These are phyloP conservation scores for Aspergillus mulundensis DNA, from an alignment of 495 filamentous ascomycete species.

Conservation along the genomic window DNA sequence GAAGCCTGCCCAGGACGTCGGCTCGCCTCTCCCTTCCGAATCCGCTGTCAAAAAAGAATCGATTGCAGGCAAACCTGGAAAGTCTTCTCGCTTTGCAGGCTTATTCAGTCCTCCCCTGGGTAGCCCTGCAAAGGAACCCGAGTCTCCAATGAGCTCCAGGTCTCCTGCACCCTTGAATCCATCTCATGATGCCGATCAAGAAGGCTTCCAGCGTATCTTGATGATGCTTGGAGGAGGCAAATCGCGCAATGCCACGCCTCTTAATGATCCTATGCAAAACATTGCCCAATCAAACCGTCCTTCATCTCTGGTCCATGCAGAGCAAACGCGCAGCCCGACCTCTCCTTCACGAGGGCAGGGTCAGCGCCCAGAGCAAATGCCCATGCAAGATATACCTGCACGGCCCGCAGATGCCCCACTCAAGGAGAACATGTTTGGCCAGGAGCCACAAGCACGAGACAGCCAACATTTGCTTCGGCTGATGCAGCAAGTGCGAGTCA, in stretches of 20 bases:
- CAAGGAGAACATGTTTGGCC: constrained; percentile 30
- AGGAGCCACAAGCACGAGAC: constrained; percentile 39
- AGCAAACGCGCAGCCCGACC: constrained; percentile 31
- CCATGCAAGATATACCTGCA: constrained; percentile 16
- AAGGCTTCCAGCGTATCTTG: constrained; percentile 84
- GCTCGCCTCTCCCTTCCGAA: constrained; percentile 15
- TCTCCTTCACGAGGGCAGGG: constrained; percentile 33
- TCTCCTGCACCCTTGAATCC: constrained; percentile 34
- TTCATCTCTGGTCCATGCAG: constrained; percentile 26
- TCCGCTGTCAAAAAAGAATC: constrained; percentile 24
- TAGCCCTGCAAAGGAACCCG: constrained; percentile 48
- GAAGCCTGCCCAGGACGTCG: constrained; percentile 25
- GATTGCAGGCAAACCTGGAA: constrained; percentile 23
- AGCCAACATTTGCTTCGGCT: constrained; percentile 48
- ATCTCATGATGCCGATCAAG: constrained; percentile 69
- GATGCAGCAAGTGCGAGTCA: constrained; percentile 48
- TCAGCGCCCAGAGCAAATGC: constrained; percentile 29
- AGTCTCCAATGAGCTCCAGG: constrained; percentile 31
- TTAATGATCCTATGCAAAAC: constrained; percentile 30
- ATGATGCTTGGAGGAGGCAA: constrained; percentile 67
- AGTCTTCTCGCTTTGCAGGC: constrained; percentile 78
- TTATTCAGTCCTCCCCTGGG: constrained; percentile 71
- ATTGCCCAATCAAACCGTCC: constrained; percentile 27
- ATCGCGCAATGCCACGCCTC: constrained; percentile 40
- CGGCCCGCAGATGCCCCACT: constrained; percentile 19